These are phyloP conservation scores for Trichoderma aggressivum DNA, from an alignment of 2,329 filamentous ascomycete genomes.

Conservation along the genomic window DNA sequence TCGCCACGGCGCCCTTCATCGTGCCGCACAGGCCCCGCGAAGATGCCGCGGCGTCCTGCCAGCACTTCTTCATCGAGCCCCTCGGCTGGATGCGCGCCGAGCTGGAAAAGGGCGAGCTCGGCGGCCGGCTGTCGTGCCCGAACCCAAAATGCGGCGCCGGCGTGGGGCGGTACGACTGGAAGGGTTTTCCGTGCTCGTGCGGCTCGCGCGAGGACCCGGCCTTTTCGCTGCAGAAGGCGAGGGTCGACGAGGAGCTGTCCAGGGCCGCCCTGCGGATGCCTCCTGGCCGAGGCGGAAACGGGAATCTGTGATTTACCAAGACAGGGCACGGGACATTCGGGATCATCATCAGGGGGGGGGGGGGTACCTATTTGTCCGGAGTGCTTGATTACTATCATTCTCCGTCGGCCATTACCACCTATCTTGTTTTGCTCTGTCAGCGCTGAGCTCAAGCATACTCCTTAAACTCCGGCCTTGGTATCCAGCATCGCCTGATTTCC, in stretches of 20 bases:
- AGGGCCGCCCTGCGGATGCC: conserved; percentile 50
- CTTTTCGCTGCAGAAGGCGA: conserved; percentile 78
- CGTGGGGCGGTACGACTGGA: conserved; percentile 93
- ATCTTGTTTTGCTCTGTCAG: neutral
- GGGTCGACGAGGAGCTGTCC: conserved; percentile 66
- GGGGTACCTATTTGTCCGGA: neutral
- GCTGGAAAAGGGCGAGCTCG: conserved; percentile 75
- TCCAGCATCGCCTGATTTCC: neutral
- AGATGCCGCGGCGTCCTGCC: conserved; percentile 49
- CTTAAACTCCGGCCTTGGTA: neutral
- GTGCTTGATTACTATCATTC: neutral
- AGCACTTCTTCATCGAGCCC: conserved; percentile 87
- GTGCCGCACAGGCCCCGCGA: conserved; percentile 50
- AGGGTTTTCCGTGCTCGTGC: conserved; percentile 90
- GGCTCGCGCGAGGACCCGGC: conserved; percentile 86
- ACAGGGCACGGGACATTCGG: neutral
- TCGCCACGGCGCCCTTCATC: conserved; percentile 60
- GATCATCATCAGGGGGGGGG: neutral
- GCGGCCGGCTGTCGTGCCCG: conserved; percentile 82
- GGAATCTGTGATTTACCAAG: neutral
- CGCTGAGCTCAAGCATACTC: neutral
- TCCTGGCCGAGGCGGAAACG: conserved; percentile 41
- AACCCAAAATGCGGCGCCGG: conserved; percentile 73
- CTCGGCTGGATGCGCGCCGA: conserved; percentile 90
- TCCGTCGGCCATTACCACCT: too few relatives aligned